These are phyloP conservation scores for Penicillium samsonianum DNA, from an alignment of 495 filamentous ascomycete species.

Conservation along the genomic window DNA sequence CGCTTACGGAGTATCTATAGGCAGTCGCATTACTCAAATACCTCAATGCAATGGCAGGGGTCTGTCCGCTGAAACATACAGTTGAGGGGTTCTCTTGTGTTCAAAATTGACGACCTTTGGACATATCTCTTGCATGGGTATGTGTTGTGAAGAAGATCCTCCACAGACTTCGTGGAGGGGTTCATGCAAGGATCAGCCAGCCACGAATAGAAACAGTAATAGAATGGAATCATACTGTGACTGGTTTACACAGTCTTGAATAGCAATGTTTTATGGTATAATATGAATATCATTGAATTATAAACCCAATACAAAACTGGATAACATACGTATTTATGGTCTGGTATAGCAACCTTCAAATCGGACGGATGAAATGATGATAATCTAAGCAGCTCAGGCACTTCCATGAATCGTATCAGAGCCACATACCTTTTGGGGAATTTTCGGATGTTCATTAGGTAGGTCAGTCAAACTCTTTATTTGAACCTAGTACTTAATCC, in stretches of 20 bases:
- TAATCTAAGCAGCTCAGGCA: too few relatives aligned
- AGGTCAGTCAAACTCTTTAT: not conserved
- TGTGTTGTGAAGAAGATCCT: not conserved
- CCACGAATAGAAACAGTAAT: not conserved
- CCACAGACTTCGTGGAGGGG: not conserved
- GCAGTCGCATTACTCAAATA: slow-evolving; percentile 4
- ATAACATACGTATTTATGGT: too few relatives aligned
- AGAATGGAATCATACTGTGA: not conserved
- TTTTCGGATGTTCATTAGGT: not conserved
- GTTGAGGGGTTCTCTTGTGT: not conserved
- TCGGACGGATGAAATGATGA: too few relatives aligned
- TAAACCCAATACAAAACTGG: not conserved
- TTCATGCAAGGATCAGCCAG: slow-evolving; percentile 7
- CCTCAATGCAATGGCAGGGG: not conserved
- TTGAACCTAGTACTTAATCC: not conserved
- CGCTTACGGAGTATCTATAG: not conserved
- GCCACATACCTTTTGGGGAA: too few relatives aligned
- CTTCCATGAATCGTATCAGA: not conserved
- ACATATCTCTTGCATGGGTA: slow-evolving; percentile 17
- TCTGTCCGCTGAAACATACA: not conserved
- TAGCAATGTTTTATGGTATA: not conserved
- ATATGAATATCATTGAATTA: not conserved
- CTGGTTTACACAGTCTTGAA: not conserved
- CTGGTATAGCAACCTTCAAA: too few relatives aligned
- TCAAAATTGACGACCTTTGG: not conserved